Evolutionary conservation across 192 early-diverging fungal species (phyloP).

Genomic region (Coemansia asiatica): DNA sequence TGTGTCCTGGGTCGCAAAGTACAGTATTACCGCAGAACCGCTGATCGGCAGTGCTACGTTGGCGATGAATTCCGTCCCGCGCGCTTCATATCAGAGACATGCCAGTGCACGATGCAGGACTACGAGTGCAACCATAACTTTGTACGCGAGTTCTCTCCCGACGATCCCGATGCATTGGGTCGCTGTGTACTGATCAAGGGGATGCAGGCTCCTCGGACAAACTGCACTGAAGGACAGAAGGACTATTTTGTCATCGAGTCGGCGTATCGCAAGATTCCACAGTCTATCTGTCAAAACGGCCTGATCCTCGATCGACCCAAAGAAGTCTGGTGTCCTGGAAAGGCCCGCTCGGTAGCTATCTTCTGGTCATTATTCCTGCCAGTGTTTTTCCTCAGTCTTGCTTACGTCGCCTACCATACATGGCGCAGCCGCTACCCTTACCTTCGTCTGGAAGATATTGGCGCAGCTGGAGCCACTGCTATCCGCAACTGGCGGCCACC

Average conservation of each 20-base stretch:
- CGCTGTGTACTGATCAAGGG: slow-evolving; percentile 68
- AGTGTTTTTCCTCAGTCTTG: slow-evolving; percentile 28
- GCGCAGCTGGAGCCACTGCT: slow-evolving; percentile 25
- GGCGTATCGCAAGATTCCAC: slow-evolving; percentile 86
- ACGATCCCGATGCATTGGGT: slow-evolving; percentile 22
- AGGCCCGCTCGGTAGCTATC: slow-evolving; percentile 44
- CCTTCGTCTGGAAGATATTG: slow-evolving; percentile 48
- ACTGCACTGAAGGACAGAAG: slow-evolving; percentile 56
- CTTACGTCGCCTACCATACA: slow-evolving; percentile 37
- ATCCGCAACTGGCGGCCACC: slow-evolving; percentile 18
- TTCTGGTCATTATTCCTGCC: slow-evolving; percentile 45
- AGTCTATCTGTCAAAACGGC: slow-evolving; percentile 80
- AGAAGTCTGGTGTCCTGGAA: slow-evolving; percentile 69
- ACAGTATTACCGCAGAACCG: slow-evolving; percentile 72
- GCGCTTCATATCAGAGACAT: slow-evolving; percentile 59
- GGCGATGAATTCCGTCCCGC: slow-evolving; percentile 68
- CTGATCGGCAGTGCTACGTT: slow-evolving; percentile 69
- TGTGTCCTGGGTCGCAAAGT: slow-evolving; percentile 69
- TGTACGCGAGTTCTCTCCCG: slow-evolving; percentile 57
- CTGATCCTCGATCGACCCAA: slow-evolving; percentile 56
- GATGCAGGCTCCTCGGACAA: slow-evolving; percentile 56
- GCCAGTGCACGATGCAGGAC: slow-evolving; percentile 74
- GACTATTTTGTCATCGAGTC: slow-evolving; percentile 72
- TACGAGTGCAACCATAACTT: slow-evolving; percentile 93
- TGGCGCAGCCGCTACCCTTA: slow-evolving; percentile 51